phyloP scores from a whole-genome alignment of 2,329 filamentous ascomycete genomes.

The Sordariomycetes sp. region DNA sequence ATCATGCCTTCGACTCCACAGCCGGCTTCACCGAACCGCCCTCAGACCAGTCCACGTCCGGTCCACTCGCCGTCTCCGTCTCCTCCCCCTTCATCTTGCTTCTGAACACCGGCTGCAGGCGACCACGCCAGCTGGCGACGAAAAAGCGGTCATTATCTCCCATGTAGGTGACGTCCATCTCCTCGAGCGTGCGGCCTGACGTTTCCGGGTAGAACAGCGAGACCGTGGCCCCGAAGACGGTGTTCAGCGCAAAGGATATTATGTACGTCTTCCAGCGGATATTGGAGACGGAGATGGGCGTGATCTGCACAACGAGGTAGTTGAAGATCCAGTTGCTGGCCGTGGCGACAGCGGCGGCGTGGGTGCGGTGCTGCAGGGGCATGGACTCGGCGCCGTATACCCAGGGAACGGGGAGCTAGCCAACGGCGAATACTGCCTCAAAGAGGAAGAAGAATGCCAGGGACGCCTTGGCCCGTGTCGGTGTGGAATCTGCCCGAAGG shows the following conservation, averaged over 20 bases:
- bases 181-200: constrained; percentile 38
- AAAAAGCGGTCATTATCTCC: neutral
- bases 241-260: constrained; percentile 37
- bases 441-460: constrained; percentile 56
- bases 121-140: neutral
- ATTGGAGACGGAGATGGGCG: constrained; percentile 58
- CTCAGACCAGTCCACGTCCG: no score
- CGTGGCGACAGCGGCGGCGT: constrained; percentile 46
- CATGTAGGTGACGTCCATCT: constrained; percentile 35
- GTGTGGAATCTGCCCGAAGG: constrained; percentile 23
- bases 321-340: constrained; percentile 59
- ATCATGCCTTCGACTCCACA: neutral
- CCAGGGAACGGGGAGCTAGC: constrained; percentile 55
- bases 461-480: constrained; percentile 49
- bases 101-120: neutral
- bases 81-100: neutral
- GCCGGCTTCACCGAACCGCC: neutral
- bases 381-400: constrained; percentile 53
- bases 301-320: constrained; percentile 66
- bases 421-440: constrained; percentile 55
- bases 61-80: no score
- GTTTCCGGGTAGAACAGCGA: constrained; percentile 35
- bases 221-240: constrained; percentile 26
- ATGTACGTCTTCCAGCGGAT: constrained; percentile 39
- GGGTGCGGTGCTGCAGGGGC: constrained; percentile 45